These are phyloP conservation scores for Brassica incana DNA, from an alignment of 345 rosid species.

Conservation along the genomic window DNA sequence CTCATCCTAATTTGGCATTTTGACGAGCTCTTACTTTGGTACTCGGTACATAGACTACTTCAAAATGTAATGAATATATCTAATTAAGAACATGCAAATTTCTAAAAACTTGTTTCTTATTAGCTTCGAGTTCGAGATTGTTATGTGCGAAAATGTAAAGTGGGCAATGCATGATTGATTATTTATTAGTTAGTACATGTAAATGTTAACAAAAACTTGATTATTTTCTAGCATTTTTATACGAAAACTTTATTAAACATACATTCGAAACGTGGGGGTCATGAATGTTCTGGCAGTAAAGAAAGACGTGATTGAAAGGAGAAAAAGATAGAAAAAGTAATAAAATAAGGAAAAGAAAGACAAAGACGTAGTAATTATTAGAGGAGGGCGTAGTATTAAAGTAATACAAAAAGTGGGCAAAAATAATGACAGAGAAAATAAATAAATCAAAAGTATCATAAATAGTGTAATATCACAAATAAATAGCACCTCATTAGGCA, in stretches of 20 bases:
- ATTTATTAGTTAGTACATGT: conserved; percentile 16
- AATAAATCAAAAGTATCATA: neutral
- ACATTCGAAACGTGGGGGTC: conserved; percentile 41
- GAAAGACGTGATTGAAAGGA: conserved; percentile 34
- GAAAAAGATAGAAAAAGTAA: conserved; percentile 22
- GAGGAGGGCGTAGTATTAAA: conserved; percentile 17
- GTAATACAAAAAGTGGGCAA: conserved; percentile 7
- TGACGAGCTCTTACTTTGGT: neutral
- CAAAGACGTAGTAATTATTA: conserved; percentile 30
- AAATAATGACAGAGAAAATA: neutral
- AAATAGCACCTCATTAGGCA: conserved; percentile 12
- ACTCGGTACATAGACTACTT: neutral
- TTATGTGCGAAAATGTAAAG: conserved; percentile 16
- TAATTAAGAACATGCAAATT: neutral
- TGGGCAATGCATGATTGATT: conserved; percentile 31
- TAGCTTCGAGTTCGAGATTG: conserved; percentile 1
- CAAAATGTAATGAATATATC: neutral
- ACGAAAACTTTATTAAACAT: neutral
- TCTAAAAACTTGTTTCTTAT: neutral
- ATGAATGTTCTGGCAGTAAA: conserved; percentile 41
- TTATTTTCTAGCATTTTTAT: neutral
- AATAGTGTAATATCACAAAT: conserved; percentile 13
- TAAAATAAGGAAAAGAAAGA: conserved; percentile 18
- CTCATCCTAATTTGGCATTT: conserved; percentile 16
- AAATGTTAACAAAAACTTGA: neutral